Base-by-base conservation (phyloP, 805 yeast genomes). In the Cyberlindnera euphorbiiphila region DNA sequence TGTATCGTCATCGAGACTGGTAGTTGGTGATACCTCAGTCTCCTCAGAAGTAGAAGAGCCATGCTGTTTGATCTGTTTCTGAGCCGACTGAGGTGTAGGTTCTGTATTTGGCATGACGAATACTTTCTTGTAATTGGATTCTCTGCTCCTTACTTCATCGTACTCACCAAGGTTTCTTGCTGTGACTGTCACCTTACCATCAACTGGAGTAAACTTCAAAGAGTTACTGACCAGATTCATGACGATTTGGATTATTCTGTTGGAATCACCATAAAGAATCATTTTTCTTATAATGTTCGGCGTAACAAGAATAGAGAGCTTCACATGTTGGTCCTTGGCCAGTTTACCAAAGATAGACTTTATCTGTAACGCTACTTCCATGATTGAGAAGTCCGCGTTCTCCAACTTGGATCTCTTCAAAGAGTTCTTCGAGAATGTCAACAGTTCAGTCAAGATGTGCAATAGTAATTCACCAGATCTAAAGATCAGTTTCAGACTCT, bases 211-310 rank as follows among this genome's bases (percentile, higher is more conserved):
- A 53, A 93, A 93, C 58, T 93, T 93, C 51, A 93, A 66, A 0
- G 95, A 80, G 61, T 93, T 91, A 13, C 94, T 82, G 9, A 91
- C 93, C 38, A 93, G 66, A 53, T 93, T 93, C 89, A 91, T 88
- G 6, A 91, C 80, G 34, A 93, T 82, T 59, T 91, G 98, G 39
- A 86, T 76, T 28, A 93, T 85, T 56, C 98, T 69, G 59, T 87
- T 88, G 8, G 93, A 78, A 60, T 91, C 98, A 2, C 96, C 98
- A 61, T 70, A 77, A 7, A 91, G 62, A 3, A 86, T 72, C 69
- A 84, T 72, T 45, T 74, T 74, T 41, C 83, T 68, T 34, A 75
- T 61, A 11, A 64, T 60, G 46, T 74, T 74, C 6, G 96, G 95
- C 25, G 64, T 69, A 12, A 88, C 57, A 0, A 68, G 59, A n/a